Evolutionary conservation across 2,329 filamentous ascomycete genomes (phyloP), one percentile per base, ranked within the genome.

Genomic region (Pseudogymnoascus sp.): DNA sequence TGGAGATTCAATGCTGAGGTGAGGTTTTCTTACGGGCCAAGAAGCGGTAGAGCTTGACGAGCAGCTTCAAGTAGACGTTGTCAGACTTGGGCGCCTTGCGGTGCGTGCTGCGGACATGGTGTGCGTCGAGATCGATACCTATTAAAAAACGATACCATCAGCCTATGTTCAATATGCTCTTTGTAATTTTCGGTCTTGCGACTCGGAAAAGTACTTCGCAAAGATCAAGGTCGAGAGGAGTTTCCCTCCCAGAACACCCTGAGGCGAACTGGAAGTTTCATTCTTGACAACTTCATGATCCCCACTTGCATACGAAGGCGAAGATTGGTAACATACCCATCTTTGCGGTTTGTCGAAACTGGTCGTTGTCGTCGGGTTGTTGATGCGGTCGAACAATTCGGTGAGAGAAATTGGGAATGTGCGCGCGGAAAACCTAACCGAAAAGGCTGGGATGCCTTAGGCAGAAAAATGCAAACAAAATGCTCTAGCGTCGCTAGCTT

Each of bases 41-140:
- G 86, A 96, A 96, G 84, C 91, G 90, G 86, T 96, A 96, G 63
- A 96, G 89, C 89, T 97, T 97, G 81, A 97, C 93, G 78, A 97
- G 84, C 78, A 97, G 87, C 86, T 93, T 93, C 74, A 96, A 85
- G 82, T 97, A 96, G 76, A 93, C 91, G 86, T 97, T 96, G 84
- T 96, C 90, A 83, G 90, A 96, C 90, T 97, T 97, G 76, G 93
- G 91, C 73, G 91, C 91, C 86, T 90, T 91, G 80, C 92, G 91
- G 85, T 96, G 92, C 71, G 85, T 87, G 77, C 76, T 80, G 76
- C 84, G 84, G 76, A 86, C 83, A 78, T 89, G 86, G 80, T 88
- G 85, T 73, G 80, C 80, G 78, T 86, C 81, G 74, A 88, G 81
- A 86, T 88, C 86, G 80, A 88, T 87, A 86, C 85, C 85, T 87